Conservation (phyloP, 2,329 filamentous ascomycete species). For the Hypoxylon sp. region DNA sequence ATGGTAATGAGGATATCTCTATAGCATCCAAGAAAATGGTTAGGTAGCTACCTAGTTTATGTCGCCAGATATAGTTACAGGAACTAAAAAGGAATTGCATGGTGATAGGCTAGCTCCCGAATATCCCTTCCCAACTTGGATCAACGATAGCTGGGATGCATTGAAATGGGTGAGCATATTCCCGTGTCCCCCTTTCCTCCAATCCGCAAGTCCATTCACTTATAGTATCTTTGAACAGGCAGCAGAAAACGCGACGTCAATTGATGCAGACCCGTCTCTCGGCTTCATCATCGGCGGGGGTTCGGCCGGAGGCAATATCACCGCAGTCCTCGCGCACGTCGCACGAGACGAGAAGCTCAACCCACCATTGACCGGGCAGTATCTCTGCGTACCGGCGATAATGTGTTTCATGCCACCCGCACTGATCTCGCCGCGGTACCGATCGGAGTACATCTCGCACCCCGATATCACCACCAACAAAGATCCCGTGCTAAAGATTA, state of each 20-base stretch:
- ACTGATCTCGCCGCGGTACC: constrained; percentile 47
- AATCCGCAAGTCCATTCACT: neutral
- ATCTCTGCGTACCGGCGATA: constrained; percentile 60
- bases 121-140: constrained; percentile 60
- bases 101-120: constrained; percentile 60
- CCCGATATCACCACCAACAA: constrained; percentile 45
- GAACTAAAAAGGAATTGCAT: constrained; percentile 2
- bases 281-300: constrained; percentile 66
- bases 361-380: constrained; percentile 63
- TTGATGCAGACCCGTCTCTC: constrained; percentile 59
- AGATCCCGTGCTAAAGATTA: constrained; percentile 46
- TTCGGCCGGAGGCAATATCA: constrained; percentile 62
- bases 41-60: too few species aligned
- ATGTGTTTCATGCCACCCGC: constrained; percentile 43
- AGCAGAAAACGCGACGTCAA: constrained; percentile 56
- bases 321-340: constrained; percentile 58
- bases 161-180: constrained; percentile 58
- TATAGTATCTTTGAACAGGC: constrained; percentile 33
- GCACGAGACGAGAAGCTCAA: constrained; percentile 59
- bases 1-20: too few species aligned
- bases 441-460: constrained; percentile 49
- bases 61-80: neutral
- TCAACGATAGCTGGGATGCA: constrained; percentile 62
- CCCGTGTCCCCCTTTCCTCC: neutral
- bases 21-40: too few species aligned